Conservation (phyloP, 2,329 filamentous ascomycete species). For the Botrytis cinerea region DNA sequence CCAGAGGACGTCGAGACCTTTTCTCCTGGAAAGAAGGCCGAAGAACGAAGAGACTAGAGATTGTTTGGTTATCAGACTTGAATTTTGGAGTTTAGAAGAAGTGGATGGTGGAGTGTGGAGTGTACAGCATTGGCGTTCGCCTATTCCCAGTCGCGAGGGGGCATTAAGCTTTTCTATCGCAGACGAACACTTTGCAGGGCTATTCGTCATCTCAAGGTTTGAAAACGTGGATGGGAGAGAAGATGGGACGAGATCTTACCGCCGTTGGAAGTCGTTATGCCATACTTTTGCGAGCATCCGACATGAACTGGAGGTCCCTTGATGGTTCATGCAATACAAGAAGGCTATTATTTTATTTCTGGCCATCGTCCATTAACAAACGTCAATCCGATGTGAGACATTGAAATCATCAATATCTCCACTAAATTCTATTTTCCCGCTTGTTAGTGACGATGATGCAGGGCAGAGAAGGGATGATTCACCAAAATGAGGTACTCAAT, state of each 20-base stretch:
- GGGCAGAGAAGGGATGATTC: too few species aligned
- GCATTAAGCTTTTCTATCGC: background rate
- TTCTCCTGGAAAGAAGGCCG: background rate
- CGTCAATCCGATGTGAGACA: background rate
- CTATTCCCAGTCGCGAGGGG: background rate
- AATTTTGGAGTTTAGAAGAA: background rate
- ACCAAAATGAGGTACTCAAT: background rate
- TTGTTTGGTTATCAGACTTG: background rate
- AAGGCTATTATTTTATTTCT: background rate
- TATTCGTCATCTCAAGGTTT: background rate
- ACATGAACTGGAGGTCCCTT: background rate
- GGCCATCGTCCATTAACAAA: background rate
- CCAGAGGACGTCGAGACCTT: background rate
- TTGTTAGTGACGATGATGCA: too few species aligned
- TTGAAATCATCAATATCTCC: too few species aligned
- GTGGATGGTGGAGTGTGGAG: too few species aligned
- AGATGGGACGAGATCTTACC: background rate
- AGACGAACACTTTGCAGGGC: background rate
- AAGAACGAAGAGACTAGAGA: background rate
- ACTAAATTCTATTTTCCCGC: too few species aligned
- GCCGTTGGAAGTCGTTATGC: background rate
- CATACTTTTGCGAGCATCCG: background rate
- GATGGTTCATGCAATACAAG: background rate
- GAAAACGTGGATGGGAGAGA: background rate
- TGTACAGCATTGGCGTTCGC: background rate